phyloP scores from a whole-genome alignment of 208 protist species.

The Leishmania gerbilli region DNA sequence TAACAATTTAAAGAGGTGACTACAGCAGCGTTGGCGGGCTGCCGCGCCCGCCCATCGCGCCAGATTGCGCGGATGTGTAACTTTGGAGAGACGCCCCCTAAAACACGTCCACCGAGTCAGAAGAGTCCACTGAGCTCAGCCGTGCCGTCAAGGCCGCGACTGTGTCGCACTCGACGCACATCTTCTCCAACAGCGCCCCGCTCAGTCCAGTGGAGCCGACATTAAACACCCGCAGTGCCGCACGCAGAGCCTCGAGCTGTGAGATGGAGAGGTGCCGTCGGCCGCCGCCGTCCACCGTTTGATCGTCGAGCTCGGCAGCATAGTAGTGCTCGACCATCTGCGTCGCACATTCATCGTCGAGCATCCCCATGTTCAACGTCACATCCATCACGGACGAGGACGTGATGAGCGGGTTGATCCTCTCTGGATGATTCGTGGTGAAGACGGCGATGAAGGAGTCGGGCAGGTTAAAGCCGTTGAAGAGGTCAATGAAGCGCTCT shows the following conservation, averaged over 20 bases:
- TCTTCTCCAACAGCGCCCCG: slow-evolving; percentile 57
- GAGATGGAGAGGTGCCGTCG: slow-evolving; percentile 11
- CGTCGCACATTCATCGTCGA: slow-evolving; percentile 37
- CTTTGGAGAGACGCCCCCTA: slow-evolving; percentile 10
- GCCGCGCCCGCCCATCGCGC: neutral
- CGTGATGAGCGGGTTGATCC: slow-evolving; percentile 65
- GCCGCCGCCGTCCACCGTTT: neutral
- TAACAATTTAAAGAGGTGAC: too few species aligned
- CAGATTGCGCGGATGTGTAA: neutral
- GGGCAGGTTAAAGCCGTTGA: slow-evolving; percentile 81
- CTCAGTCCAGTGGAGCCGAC: slow-evolving; percentile 17
- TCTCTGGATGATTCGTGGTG: slow-evolving; percentile 91
- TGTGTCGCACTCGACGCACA: slow-evolving; percentile 48
- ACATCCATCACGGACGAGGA: slow-evolving; percentile 70
- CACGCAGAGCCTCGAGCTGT: slow-evolving; percentile 14
- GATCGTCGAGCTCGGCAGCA: slow-evolving; percentile 20
- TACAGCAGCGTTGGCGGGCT: neutral
- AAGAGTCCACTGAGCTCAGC: slow-evolving; percentile 16
- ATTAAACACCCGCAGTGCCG: slow-evolving; percentile 19
- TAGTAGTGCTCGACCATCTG: slow-evolving; percentile 77
- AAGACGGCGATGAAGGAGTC: slow-evolving; percentile 90
- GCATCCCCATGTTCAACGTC: slow-evolving; percentile 64
- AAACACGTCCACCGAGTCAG: slow-evolving; percentile 33
- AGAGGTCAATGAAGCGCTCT: slow-evolving; percentile 81
- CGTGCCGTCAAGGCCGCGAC: slow-evolving; percentile 37